Base-by-base conservation (phyloP, 2,329 filamentous ascomycete genomes). In the Rachicladosporium sp. region DNA sequence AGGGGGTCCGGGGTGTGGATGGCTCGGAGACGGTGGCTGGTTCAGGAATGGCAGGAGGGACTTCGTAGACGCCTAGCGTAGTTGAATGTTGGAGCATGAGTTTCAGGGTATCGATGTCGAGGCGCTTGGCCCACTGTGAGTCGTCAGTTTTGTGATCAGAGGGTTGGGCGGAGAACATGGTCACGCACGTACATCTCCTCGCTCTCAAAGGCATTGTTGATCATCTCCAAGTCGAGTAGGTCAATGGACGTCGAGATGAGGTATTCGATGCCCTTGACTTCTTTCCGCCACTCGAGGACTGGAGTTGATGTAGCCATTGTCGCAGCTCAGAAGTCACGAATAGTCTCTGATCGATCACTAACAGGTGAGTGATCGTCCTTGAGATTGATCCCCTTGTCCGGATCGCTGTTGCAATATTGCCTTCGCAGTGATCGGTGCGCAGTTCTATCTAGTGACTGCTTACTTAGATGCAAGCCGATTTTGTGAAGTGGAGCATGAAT, bases 51-150 rank as follows among this genome's bases (percentile, higher is more conserved):
- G 11, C 7, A 9, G 42, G 43, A 2, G 21, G 15, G 4, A 43
- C 32, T 30, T 42, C 41, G 43, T 56, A 57, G 2, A 58, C 43
- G 3, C 51, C 52, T 3, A 57, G 42, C 4, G 48, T 52, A 4
- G 53, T 30, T 3, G 55, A 57, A 30, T 54, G 46, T 2, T 38
- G 27, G 1, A 58, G 49, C 37, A 53, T 46, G 4, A 42, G 37
- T 11, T 42, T 30, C 1, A 57, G 40, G 2, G 46, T 39, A 4
- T 46, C 33, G 6, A 30, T 7, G 3, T 48, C 39, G 10, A 58
- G 43, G 5, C 45, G 36, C 29, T 45, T 47, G 2, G 54, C 53
- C 55, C 56, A 58, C 23, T 27, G 23, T 6, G 23, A 27, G 3
- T 3, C 23, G 23, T 27, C 8, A 27, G 23, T 27, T 6, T 6